Conservation (phyloP, 768 basidiomycete species). For the Kwoniella dendrophila region DNA sequence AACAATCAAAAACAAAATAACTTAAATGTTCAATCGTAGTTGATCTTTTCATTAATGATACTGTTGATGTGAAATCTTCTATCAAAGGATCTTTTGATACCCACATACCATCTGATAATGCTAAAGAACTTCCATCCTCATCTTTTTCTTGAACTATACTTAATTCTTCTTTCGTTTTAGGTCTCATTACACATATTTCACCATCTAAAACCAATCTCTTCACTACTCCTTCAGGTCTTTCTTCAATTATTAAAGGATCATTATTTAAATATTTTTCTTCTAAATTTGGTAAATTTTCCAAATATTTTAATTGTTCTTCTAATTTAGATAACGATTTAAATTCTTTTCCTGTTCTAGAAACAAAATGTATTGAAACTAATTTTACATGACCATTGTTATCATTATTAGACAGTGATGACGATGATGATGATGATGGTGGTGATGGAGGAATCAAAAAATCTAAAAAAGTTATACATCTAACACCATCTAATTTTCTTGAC, state of each 20-base stretch:
- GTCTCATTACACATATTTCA: slow-evolving; percentile 50
- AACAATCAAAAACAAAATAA: slow-evolving; percentile 48
- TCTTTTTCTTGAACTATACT: neutral
- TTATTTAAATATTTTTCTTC: slow-evolving; percentile 27
- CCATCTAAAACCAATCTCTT: slow-evolving; percentile 54
- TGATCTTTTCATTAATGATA: slow-evolving; percentile 38
- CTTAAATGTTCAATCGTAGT: slow-evolving; percentile 31
- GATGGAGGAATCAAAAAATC: slow-evolving; percentile 35
- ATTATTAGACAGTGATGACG: no score
- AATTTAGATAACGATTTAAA: slow-evolving; percentile 43
- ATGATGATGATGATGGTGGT: neutral
- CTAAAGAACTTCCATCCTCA: slow-evolving; percentile 11
- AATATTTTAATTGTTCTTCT: slow-evolving; percentile 24
- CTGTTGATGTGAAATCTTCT: slow-evolving; percentile 50
- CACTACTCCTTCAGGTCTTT: slow-evolving; percentile 18
- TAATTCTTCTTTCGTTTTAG: slow-evolving; percentile 6
- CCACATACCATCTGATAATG: slow-evolving; percentile 26
- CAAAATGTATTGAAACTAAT: slow-evolving; percentile 26
- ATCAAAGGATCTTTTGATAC: slow-evolving; percentile 25
- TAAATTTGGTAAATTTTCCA: slow-evolving; percentile 25
- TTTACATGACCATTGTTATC: neutral
- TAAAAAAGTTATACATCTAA: slow-evolving; percentile 41
- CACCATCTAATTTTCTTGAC: slow-evolving; percentile 54
- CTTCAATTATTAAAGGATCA: slow-evolving; percentile 22
- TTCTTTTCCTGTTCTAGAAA: slow-evolving; percentile 46